Percentiles rank a stretch among this genome's conserved stretches.
phyloP scores from a whole-genome alignment of 208 protist genomes.

The Wallacemonas sp. region DNA sequence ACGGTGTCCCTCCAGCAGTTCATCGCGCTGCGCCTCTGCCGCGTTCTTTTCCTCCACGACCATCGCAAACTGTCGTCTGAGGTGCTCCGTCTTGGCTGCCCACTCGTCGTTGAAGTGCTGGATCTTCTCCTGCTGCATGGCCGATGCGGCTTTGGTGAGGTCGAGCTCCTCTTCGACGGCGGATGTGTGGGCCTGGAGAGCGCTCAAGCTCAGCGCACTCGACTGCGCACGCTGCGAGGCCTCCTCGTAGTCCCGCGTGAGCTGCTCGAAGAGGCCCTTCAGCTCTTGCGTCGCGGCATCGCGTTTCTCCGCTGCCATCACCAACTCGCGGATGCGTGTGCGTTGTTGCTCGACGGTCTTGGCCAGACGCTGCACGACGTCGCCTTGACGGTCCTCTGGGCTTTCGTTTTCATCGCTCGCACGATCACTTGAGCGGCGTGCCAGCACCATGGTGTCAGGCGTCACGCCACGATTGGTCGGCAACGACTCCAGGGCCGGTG shows the following conservation, averaged over 20 bases:
- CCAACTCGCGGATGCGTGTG: conserved; percentile 27
- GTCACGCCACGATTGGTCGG: too few species aligned
- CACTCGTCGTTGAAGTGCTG: conserved; percentile 36
- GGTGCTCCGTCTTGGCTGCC: conserved; percentile 31
- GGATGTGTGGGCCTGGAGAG: conserved; percentile 20
- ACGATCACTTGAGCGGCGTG: too few species aligned
- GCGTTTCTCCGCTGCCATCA: conserved; percentile 28
- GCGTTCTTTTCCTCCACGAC: conserved; percentile 36
- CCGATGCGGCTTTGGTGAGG: conserved; percentile 11
- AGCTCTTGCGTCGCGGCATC: conserved; percentile 29
- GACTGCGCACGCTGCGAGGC: conserved; percentile 21
- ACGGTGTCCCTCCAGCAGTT: conserved; percentile 36
- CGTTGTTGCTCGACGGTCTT: conserved; percentile 36
- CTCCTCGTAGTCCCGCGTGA: conserved; percentile 45
- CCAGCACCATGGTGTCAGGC: too few species aligned
- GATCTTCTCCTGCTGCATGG: conserved; percentile 33
- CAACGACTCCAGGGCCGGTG: too few species aligned
- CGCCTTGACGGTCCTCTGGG: not conserved
- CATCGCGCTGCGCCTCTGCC: conserved; percentile 38
- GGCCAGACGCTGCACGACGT: conserved; percentile 7
- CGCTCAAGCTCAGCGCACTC: conserved; percentile 18
- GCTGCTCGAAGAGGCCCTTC: conserved; percentile 35
- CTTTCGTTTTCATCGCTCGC: too few species aligned
- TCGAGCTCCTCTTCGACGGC: conserved; percentile 35
- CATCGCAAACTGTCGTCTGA: conserved; percentile 35